Percentiles rank a stretch among this genome's conserved stretches.
Evolutionary conservation across 352 stramenopile genomes (phyloP).

Genomic region (Pythium rhizo-oryzae): DNA sequence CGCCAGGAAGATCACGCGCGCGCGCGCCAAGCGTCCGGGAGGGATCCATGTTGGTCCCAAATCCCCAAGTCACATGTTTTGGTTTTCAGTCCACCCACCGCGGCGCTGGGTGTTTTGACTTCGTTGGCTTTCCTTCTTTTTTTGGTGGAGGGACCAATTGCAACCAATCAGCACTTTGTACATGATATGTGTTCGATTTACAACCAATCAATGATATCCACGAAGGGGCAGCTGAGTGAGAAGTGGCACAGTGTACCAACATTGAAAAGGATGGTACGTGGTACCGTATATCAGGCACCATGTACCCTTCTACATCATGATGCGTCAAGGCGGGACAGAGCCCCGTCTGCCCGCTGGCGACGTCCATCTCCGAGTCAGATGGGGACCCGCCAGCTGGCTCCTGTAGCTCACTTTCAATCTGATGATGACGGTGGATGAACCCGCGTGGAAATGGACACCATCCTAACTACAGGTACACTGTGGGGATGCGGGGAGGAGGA

Average conservation of each 20-base stretch:
- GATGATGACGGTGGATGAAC: slow-evolving; percentile 15
- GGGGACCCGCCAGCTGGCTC: slow-evolving; percentile 1
- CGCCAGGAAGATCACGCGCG: background rate
- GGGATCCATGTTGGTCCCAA: slow-evolving; percentile 25
- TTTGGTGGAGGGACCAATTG: slow-evolving; percentile 14
- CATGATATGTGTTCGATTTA: background rate
- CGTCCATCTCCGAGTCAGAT: slow-evolving; percentile 22
- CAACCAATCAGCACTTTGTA: slow-evolving; percentile 5
- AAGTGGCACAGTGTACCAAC: slow-evolving; percentile 17
- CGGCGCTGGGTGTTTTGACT: slow-evolving; percentile 12
- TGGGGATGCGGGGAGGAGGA: background rate
- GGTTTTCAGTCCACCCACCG: slow-evolving; percentile 7
- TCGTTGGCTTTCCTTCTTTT: slow-evolving; percentile 17
- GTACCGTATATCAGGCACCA: slow-evolving; percentile 1
- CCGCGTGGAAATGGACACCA: slow-evolving; percentile 1
- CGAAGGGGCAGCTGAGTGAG: too few species aligned
- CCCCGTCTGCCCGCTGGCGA: background rate
- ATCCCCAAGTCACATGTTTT: slow-evolving; percentile 29
- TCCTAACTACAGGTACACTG: too few species aligned
- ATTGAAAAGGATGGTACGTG: background rate
- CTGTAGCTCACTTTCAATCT: slow-evolving; percentile 14
- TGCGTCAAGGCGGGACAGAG: slow-evolving; percentile 2
- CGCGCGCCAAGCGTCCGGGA: background rate
- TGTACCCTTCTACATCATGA: slow-evolving; percentile 12
- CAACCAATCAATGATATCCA: too few species aligned